These are phyloP conservation scores for Zymoseptoria crescenta DNA, from an alignment of 2,329 filamentous ascomycete species.

Conservation along the genomic window DNA sequence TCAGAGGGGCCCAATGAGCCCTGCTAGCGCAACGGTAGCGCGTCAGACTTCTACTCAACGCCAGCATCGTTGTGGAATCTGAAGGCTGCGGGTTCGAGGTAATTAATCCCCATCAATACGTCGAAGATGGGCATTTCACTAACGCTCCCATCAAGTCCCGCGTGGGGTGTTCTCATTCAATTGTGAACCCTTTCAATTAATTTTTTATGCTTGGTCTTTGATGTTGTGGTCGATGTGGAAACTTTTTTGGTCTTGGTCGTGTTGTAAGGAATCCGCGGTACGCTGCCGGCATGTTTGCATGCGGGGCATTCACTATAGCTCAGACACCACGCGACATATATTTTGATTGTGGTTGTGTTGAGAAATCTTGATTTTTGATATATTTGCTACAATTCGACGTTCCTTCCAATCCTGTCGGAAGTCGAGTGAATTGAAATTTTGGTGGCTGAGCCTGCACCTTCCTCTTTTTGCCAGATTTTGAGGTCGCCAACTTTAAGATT, in stretches of 20 bases:
- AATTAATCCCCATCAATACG: not conserved
- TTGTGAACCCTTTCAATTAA: not conserved
- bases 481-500: not conserved
- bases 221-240: not conserved
- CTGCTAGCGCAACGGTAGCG: conserved; percentile 32
- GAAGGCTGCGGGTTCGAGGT: conserved; percentile 25
- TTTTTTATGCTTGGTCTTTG: not conserved
- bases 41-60: conserved; percentile 29
- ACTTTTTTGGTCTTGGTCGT: not conserved
- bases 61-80: conserved; percentile 11
- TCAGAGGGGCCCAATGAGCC: not conserved
- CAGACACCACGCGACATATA: not conserved
- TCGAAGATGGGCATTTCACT: no score
- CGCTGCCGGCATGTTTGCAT: not conserved
- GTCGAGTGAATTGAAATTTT: not conserved
- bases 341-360: not conserved
- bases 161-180: conserved; percentile 15
- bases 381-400: not conserved
- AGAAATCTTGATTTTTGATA: not conserved
- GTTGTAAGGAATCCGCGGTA: no score
- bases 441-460: not conserved
- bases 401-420: not conserved
- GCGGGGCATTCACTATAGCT: not conserved
- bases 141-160: conserved; percentile 10
- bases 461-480: not conserved